Conservation (phyloP, 345 rosid genomes). For the Gossypium turneri region DNA sequence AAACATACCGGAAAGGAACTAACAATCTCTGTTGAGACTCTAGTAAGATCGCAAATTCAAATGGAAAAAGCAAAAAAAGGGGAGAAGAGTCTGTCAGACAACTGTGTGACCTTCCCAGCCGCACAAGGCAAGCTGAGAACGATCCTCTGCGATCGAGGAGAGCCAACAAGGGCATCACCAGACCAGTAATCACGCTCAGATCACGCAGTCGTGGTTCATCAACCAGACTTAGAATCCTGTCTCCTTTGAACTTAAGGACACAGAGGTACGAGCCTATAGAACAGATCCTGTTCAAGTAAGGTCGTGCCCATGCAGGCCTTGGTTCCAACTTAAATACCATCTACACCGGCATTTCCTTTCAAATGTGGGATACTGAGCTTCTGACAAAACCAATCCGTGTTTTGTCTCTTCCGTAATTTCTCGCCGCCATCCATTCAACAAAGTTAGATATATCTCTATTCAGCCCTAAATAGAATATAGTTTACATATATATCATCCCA, state of each 20-base stretch:
- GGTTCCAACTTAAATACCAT: neutral
- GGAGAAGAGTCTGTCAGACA: neutral
- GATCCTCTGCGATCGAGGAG: neutral
- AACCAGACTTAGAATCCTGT: neutral
- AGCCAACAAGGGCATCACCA: neutral
- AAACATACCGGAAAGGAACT: no score
- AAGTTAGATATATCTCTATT: no score
- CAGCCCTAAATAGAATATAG: no score
- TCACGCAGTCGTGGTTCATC: neutral
- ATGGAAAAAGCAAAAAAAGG: neutral
- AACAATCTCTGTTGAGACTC: fast-evolving
- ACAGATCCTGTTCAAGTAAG: neutral
- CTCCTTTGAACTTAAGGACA: neutral
- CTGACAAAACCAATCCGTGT: no score
- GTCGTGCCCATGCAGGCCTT: fast-evolving
- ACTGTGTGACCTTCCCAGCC: neutral
- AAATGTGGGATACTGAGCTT: neutral
- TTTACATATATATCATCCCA: no score
- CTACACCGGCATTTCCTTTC: neutral
- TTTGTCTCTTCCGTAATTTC: no score
- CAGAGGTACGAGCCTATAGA: neutral
- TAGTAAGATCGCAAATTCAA: no score
- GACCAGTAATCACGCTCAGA: neutral
- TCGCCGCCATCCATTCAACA: no score
- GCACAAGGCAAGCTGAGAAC: neutral